A percentile compares a stretch with the other conserved stretches of the same genome.
phyloP scores from a whole-genome alignment of 768 basidiomycete genomes.

The Termitomyces sp. region DNA sequence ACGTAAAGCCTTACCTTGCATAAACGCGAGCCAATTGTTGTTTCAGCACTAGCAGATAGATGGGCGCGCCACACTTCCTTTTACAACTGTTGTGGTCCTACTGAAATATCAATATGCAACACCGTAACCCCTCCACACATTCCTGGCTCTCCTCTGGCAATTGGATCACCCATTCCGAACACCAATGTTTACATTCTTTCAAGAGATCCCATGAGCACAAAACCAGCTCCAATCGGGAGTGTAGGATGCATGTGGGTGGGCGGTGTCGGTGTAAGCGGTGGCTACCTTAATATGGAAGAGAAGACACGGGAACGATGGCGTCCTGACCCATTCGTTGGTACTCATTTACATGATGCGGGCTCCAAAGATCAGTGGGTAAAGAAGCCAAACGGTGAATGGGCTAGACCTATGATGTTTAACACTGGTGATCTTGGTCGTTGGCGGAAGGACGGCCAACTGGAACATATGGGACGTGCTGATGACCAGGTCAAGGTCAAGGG shows the following conservation, averaged over 20 bases:
- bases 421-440: constrained; percentile 58
- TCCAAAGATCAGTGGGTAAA: constrained; percentile 1
- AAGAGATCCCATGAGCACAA: constrained; percentile 27
- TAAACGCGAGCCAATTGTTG: neutral
- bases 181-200: constrained; percentile 35
- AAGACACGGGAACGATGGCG: constrained; percentile 47
- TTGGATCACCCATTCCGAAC: constrained; percentile 47
- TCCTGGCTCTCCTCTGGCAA: constrained; percentile 32
- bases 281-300: constrained; percentile 50
- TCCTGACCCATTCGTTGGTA: constrained; percentile 41
- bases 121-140: constrained; percentile 38
- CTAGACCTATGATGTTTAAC: constrained; percentile 50
- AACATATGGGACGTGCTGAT: constrained; percentile 54
- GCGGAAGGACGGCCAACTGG: constrained; percentile 45
- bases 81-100: constrained; percentile 50
- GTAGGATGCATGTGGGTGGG: constrained; percentile 56
- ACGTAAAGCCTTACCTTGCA: constrained; percentile 2
- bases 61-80: constrained; percentile 38
- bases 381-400: constrained; percentile 12
- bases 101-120: constrained; percentile 49
- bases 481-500: constrained; percentile 66
- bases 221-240: constrained; percentile 26
- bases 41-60: constrained; percentile 29
- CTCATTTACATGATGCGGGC: constrained; percentile 29
- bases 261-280: constrained; percentile 48